phyloP scores from a whole-genome alignment of 208 protist genomes.

The Phytomonas sp. region DNA sequence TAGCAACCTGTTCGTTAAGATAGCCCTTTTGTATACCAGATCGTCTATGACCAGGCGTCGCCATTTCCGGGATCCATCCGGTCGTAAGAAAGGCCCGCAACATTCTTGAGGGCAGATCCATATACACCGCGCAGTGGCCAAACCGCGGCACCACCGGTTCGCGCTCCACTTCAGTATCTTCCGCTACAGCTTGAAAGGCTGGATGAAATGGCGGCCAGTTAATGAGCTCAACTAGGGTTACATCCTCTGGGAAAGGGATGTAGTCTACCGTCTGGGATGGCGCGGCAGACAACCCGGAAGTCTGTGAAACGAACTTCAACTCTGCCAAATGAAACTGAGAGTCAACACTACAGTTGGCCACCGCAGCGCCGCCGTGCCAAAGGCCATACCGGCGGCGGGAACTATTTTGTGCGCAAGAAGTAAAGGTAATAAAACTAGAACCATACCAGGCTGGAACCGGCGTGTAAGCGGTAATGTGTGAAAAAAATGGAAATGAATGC shows the following conservation, averaged over 20 bases:
- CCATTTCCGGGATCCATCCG: background rate
- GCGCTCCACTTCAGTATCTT: background rate
- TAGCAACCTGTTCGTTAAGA: background rate
- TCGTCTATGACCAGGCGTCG: background rate
- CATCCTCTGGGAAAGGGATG: background rate
- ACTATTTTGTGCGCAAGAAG: background rate
- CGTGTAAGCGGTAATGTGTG: conserved; percentile 33
- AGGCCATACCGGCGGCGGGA: conserved; percentile 7
- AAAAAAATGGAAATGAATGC: conserved; percentile 19
- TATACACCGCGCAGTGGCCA: conserved; percentile 19
- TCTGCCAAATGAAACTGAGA: background rate
- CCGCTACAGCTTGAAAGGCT: background rate
- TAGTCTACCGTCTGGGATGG: background rate
- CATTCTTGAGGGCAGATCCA: background rate
- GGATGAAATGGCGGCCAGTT: conserved; percentile 4
- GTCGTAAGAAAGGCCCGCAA: background rate
- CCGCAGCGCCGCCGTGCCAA: conserved; percentile 21
- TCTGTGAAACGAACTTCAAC: background rate
- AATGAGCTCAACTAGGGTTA: background rate
- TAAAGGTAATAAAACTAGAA: conserved; percentile 22
- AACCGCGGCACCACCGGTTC: conserved; percentile 15
- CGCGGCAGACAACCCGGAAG: background rate
- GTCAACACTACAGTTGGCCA: conserved; percentile 17
- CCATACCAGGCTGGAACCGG: conserved; percentile 28
- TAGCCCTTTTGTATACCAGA: background rate